Evolutionary conservation across 2,329 filamentous ascomycete species (phyloP).

Genomic region (Exophiala viscosa): DNA sequence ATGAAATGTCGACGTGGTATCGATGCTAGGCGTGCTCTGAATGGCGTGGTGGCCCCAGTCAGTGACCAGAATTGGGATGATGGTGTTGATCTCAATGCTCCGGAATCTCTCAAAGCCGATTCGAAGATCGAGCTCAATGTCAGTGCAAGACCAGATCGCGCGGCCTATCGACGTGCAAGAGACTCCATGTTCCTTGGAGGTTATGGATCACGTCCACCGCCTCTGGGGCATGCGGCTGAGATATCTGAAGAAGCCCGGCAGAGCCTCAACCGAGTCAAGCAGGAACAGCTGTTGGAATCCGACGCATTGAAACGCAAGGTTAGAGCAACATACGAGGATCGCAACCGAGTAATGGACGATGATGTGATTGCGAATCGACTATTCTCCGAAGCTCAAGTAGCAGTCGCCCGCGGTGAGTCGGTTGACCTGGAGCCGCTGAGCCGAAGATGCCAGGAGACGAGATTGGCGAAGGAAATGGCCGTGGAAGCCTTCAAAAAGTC

Average conservation of each 20-base stretch:
- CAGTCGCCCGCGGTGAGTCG: background rate
- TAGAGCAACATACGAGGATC: constrained; percentile 1
- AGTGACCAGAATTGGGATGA: constrained; percentile 23
- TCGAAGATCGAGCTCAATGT: constrained; percentile 19
- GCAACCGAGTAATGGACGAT: constrained; percentile 6
- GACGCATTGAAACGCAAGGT: constrained; percentile 10
- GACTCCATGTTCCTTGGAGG: constrained; percentile 1
- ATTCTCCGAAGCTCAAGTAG: constrained; percentile 7
- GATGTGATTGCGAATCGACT: constrained; percentile 8
- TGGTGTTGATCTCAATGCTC: constrained; percentile 20
- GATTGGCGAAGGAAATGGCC: constrained; percentile 6
- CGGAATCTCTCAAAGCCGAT: constrained; percentile 18
- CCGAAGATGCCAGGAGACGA: constrained; percentile 10
- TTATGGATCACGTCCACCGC: constrained; percentile 2
- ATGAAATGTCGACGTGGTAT: constrained; percentile 25
- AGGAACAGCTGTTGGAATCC: constrained; percentile 6
- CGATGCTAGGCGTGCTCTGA: constrained; percentile 21
- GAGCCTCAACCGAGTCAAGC: constrained; percentile 6
- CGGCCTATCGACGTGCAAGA: constrained; percentile 11
- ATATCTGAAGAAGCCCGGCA: constrained; percentile 7
- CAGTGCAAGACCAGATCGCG: constrained; percentile 17
- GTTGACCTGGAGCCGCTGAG: constrained; percentile 7
- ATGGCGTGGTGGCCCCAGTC: constrained; percentile 22
- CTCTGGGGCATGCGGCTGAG: background rate
- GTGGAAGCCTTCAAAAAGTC: constrained; percentile 1